Conservation (phyloP, 208 protist species). For the Naegleria gruberi region DNA sequence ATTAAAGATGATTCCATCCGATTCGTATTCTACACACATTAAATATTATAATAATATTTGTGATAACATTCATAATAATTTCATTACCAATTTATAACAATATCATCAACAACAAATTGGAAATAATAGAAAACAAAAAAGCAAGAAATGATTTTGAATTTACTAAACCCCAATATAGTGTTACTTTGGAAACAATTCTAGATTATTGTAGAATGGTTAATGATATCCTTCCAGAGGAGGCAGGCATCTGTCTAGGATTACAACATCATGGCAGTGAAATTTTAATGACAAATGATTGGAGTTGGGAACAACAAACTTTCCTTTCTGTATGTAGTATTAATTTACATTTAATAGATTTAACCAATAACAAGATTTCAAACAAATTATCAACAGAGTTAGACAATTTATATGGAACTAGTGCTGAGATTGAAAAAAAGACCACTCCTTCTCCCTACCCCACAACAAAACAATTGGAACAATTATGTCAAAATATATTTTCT, state of each 20-base stretch:
- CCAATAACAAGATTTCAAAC: background rate
- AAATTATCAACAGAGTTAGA: background rate
- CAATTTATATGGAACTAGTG: background rate
- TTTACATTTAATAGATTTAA: background rate
- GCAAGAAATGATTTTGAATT: background rate
- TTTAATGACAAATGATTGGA: background rate
- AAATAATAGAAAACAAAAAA: background rate
- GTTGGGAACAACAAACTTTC: conserved; percentile 6
- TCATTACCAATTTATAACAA: too few relatives aligned
- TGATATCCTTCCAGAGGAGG: conserved; percentile 14
- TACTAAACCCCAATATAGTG: background rate
- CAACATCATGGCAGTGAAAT: background rate
- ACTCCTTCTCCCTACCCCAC: background rate
- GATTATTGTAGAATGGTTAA: conserved; percentile 18
- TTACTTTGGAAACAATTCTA: background rate
- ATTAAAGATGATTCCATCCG: too few relatives aligned
- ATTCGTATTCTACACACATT: too few relatives aligned
- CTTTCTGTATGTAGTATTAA: background rate
- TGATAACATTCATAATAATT: too few relatives aligned
- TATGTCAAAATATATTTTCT: background rate
- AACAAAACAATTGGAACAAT: background rate
- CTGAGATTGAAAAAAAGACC: background rate
- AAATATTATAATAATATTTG: too few relatives aligned
- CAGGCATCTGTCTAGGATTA: background rate
- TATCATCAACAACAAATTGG: background rate